phyloP scores from a whole-genome alignment of 768 basidiomycete genomes.

The Lanmaoa pseudosensibilis region DNA sequence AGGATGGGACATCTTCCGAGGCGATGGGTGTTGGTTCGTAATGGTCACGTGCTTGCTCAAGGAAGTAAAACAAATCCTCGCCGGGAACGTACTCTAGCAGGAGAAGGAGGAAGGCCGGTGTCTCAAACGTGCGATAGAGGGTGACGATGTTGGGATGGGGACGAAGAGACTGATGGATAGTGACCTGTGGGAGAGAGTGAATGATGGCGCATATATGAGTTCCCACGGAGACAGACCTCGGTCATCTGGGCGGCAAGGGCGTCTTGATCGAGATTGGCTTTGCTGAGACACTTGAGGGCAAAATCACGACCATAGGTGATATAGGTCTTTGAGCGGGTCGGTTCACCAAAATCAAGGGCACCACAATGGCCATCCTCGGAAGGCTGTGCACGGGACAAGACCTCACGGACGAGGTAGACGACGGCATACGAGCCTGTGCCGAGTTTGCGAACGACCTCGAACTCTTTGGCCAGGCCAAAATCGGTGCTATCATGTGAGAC shows the following conservation, averaged over 20 bases:
- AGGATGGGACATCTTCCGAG: slow-evolving; percentile 13
- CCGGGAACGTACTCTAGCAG: slow-evolving; percentile 95
- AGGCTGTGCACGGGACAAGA: slow-evolving; percentile 41
- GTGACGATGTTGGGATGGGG: slow-evolving; percentile 94
- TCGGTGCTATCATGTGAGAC: slow-evolving; percentile 36
- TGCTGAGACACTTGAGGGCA: slow-evolving; percentile 96
- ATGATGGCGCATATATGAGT: slow-evolving; percentile 4
- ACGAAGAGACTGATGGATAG: slow-evolving; percentile 90
- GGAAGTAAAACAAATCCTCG: slow-evolving; percentile 96
- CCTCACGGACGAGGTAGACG: slow-evolving; percentile 87
- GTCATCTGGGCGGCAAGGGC: slow-evolving; percentile 86
- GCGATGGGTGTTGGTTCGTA: slow-evolving; percentile 51
- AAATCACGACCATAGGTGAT: slow-evolving; percentile 73
- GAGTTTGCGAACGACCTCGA: slow-evolving; percentile 82
- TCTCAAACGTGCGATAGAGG: slow-evolving; percentile 91
- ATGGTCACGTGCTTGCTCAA: slow-evolving; percentile 93
- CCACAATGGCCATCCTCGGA: slow-evolving; percentile 58
- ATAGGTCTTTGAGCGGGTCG: slow-evolving; percentile 32
- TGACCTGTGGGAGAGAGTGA: slow-evolving; percentile 53
- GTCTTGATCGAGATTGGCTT: slow-evolving; percentile 88
- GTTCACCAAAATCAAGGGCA: slow-evolving; percentile 52
- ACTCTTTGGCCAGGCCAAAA: slow-evolving; percentile 58
- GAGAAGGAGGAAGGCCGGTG: slow-evolving; percentile 85
- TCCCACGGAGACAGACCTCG: slow-evolving; percentile 55
- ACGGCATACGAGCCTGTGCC: slow-evolving; percentile 92